Evolutionary conservation across 371 early-diverging fungal species (phyloP), one percentile per base, ranked within the genome.

Genomic region (Rhizopus microsporus): DNA sequence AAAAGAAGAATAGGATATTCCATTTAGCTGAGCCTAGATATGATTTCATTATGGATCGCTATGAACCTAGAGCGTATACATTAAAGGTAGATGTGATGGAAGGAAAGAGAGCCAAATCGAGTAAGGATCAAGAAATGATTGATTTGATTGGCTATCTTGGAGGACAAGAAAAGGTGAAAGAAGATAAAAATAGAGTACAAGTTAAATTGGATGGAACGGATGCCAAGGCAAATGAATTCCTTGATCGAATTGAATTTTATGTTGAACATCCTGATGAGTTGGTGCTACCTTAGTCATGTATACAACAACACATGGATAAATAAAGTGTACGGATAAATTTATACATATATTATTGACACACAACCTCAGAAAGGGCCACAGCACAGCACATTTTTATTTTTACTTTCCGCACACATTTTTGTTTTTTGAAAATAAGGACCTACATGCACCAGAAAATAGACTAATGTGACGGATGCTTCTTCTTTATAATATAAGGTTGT

Each of bases 181-280:
- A 63, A 38, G 29, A 50, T 32, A 58, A 53, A 31, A 56, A 59
- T 10, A 44, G 33, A 10, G 61, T 76, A 45, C 65, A 76, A 46
- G 52, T 77, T 15, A 72, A 74, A 57, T 64, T 76, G 45, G 63
- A 71, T 53, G 77, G 69, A n/a, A 66, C 68, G 13, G 68, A 74
- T 53, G 48, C 39, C 35, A 71, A 75, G 52, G 80, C 77, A 39
- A 59, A 56, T 29, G 60, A 57, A n/a, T 77, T 80, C 64, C 69
- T 80, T 60, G 77, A 80, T 35, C 71, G 75, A 44, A 65, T 80
- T 35, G 77, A 77, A 49, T 73, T 73, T 56, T 80, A 80, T 57
- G 62, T 80, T 63, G 68, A 63, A 60, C 59, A 73, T 48, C 80
- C 80, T 15, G 64, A 53, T 35, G 75, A 77, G 63, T 56, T 80